These are phyloP conservation scores for Rubia tinctorum DNA, from an alignment of 305 asterid species.

Conservation along the genomic window DNA sequence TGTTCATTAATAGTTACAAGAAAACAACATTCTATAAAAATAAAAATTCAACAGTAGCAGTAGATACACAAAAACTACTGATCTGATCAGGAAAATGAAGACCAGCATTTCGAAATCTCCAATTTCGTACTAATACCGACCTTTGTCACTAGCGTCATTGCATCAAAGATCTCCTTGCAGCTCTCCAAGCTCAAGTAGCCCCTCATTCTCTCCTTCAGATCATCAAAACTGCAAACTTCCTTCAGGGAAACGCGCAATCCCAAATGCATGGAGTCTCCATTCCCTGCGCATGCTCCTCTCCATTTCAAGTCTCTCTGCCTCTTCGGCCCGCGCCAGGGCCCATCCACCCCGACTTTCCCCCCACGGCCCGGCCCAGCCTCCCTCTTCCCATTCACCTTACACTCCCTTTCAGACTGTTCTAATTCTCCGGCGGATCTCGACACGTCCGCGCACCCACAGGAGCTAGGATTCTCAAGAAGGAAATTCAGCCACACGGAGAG, in stretches of 20 bases:
- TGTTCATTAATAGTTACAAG: background rate
- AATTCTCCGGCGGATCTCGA: slow-evolving; percentile 53
- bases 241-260: slow-evolving; percentile 60
- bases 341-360: slow-evolving; percentile 54
- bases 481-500: slow-evolving; percentile 93
- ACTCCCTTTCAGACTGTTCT: slow-evolving; percentile 24
- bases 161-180: slow-evolving; percentile 62
- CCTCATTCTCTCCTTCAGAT: slow-evolving; percentile 88
- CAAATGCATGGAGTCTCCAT: slow-evolving; percentile 38
- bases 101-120: slow-evolving; percentile 1
- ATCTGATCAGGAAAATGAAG: background rate
- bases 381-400: slow-evolving; percentile 52
- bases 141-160: slow-evolving; percentile 86
- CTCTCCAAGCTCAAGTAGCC: slow-evolving; percentile 65
- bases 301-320: slow-evolving; percentile 60
- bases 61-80: background rate
- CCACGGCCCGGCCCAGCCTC: slow-evolving; percentile 42
- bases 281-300: slow-evolving; percentile 39
- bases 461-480: slow-evolving; percentile 69
- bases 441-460: slow-evolving; percentile 74
- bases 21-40: background rate
- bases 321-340: slow-evolving; percentile 93
- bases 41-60: background rate
- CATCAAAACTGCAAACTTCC: slow-evolving; percentile 90
- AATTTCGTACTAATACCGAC: slow-evolving; percentile 21